Evolutionary conservation across 257 asterid species (phyloP).

Genomic region (Solanum arcanum): DNA sequence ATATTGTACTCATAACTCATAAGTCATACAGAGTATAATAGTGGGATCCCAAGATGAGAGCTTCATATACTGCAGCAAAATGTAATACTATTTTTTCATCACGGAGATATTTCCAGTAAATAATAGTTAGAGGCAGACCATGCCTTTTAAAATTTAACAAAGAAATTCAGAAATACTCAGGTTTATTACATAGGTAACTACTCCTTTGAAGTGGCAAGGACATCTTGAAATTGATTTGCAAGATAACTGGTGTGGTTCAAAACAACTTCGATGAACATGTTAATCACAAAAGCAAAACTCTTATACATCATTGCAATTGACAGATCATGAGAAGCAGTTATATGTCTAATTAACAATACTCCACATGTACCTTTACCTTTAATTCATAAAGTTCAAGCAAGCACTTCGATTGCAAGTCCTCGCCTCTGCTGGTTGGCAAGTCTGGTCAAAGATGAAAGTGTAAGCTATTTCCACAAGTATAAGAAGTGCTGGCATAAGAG

Average conservation of each 20-base stretch:
- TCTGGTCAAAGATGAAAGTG: slow-evolving; percentile 35
- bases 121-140: background rate
- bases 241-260: background rate
- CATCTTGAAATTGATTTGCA: background rate
- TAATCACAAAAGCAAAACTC: background rate
- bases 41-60: background rate
- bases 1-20: background rate
- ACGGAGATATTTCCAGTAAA: background rate
- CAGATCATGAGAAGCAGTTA: background rate
- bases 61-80: background rate
- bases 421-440: slow-evolving; percentile 89
- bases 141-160: background rate
- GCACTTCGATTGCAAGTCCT: slow-evolving; percentile 95
- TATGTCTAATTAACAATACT: background rate
- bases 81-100: background rate
- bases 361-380: slow-evolving; percentile 44
- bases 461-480: background rate
- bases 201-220: background rate
- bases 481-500: background rate
- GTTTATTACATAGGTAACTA: background rate
- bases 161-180: background rate
- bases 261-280: background rate
- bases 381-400: slow-evolving; percentile 92
- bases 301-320: background rate
- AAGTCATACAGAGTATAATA: background rate